phyloP scores from a whole-genome alignment of 2,329 filamentous ascomycete genomes.

The Microcyclospora pomicola region DNA sequence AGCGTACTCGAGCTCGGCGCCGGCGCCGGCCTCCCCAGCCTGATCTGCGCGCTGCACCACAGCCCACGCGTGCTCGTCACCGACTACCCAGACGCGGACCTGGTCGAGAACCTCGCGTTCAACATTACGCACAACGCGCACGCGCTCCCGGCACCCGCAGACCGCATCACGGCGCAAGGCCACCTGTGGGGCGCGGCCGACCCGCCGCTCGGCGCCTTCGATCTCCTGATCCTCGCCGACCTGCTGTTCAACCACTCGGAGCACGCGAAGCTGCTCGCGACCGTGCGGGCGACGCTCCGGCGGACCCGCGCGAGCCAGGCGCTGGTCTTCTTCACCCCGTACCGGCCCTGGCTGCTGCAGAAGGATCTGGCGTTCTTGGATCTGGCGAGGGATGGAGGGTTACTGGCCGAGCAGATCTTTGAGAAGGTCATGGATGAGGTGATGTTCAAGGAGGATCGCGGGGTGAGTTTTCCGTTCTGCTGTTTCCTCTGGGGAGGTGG shows the following conservation, averaged over 20 bases:
- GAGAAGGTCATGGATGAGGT: conserved; percentile 73
- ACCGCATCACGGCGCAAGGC: conserved; percentile 37
- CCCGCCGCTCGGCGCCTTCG: conserved; percentile 48
- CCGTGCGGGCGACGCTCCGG: conserved; percentile 54
- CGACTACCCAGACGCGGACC: conserved; percentile 73
- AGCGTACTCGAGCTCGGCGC: conserved; percentile 83
- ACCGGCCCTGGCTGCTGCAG: conserved; percentile 76
- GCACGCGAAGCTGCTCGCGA: conserved; percentile 62
- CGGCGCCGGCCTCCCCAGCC: conserved; percentile 61
- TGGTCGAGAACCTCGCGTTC: conserved; percentile 64
- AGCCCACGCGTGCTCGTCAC: conserved; percentile 60
- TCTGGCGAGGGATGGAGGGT: conserved; percentile 53
- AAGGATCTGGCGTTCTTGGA: conserved; percentile 83
- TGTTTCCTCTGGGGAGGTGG: not conserved
- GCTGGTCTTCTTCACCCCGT: conserved; percentile 87
- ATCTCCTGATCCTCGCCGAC: conserved; percentile 75
- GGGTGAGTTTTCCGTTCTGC: conserved; percentile 35
- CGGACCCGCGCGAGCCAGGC: conserved; percentile 44
- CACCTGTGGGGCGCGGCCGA: conserved; percentile 71
- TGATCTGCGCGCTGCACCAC: conserved; percentile 61
- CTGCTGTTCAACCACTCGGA: conserved; percentile 84
- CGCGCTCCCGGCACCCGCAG: conserved; percentile 20
- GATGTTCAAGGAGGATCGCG: conserved; percentile 79
- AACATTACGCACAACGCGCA: conserved; percentile 47
- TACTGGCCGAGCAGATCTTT: conserved; percentile 64